A percentile compares a stretch with the other conserved stretches of the same genome.
Conservation (phyloP, 345 rosid genomes). For the Pistacia atlantica region DNA sequence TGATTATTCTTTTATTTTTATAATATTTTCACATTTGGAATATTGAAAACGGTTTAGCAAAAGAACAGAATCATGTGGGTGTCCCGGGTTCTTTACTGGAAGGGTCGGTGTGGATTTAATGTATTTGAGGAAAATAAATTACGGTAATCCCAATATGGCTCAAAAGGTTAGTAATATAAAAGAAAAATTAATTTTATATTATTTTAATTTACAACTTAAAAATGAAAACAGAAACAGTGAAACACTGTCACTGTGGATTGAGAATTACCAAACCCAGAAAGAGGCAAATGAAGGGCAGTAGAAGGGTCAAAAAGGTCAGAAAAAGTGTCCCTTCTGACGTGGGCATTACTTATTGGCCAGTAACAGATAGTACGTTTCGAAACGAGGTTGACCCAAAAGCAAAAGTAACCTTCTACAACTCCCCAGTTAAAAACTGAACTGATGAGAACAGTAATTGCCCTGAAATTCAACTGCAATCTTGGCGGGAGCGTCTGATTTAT, state of each 20-base stretch:
- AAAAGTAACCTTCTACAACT: not conserved
- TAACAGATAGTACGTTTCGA: not conserved
- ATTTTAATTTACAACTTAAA: too few species aligned
- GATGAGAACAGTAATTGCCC: not conserved
- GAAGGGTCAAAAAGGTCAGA: constrained; percentile 8
- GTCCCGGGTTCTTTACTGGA: constrained; percentile 46
- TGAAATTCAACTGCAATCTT: too few species aligned
- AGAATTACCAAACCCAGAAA: constrained; percentile 16
- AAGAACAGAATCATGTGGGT: constrained; percentile 71
- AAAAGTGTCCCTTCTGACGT: constrained; percentile 4
- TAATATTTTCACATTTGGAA: constrained; percentile 19
- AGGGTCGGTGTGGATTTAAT: constrained; percentile 76
- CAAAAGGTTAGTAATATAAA: not conserved
- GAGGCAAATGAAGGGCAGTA: not conserved
- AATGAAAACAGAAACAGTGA: not conserved
- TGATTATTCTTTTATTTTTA: not conserved
- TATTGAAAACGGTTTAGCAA: constrained; percentile 39
- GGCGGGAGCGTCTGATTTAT: too few species aligned
- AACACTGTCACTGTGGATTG: not conserved
- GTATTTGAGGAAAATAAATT: constrained; percentile 18
- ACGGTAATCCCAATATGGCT: not conserved
- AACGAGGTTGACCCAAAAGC: not conserved
- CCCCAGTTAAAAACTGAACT: not conserved
- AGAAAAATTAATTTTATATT: too few species aligned
- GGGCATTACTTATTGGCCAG: not conserved